Conservation (phyloP, 805 yeast genomes). For the Zygotorulaspora sp. region DNA sequence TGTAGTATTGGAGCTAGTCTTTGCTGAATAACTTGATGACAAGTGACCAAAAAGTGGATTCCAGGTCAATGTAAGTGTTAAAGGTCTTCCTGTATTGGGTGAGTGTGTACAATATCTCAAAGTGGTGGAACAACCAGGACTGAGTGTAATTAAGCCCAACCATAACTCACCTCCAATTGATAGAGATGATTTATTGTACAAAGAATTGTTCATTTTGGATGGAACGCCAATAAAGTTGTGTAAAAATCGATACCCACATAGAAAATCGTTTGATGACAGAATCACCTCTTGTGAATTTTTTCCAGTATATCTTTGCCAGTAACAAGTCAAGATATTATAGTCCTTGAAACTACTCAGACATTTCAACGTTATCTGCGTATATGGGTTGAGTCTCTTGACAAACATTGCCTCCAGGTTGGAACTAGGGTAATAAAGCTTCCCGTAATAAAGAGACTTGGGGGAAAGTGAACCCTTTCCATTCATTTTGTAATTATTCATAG, state of each 20-base stretch:
- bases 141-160: constrained; percentile 77
- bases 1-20: constrained; percentile 68
- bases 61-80: constrained; percentile 78
- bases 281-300: constrained; percentile 66
- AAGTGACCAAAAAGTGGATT: constrained; percentile 90
- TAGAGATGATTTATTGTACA: constrained; percentile 57
- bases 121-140: constrained; percentile 87
- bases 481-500: constrained; percentile 30
- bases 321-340: constrained; percentile 58
- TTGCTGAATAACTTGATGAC: constrained; percentile 81
- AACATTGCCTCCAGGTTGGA: constrained; percentile 84
- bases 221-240: constrained; percentile 52
- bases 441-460: constrained; percentile 57
- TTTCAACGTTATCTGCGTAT: constrained; percentile 63
- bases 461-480: constrained; percentile 14
- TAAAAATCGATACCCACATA: constrained; percentile 75
- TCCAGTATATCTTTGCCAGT: constrained; percentile 63
- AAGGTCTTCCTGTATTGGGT: constrained; percentile 81
- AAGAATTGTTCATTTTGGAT: constrained; percentile 38
- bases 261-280: constrained; percentile 77
- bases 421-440: constrained; percentile 84
- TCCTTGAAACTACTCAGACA: constrained; percentile 67
- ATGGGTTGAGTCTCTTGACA: constrained; percentile 54
- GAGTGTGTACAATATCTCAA: constrained; percentile 81
- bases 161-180: constrained; percentile 84